Evolutionary conservation across 371 early-diverging fungal genomes (phyloP), one percentile per base, ranked within the genome.

Genomic region (Dichotomocladium elegans): DNA sequence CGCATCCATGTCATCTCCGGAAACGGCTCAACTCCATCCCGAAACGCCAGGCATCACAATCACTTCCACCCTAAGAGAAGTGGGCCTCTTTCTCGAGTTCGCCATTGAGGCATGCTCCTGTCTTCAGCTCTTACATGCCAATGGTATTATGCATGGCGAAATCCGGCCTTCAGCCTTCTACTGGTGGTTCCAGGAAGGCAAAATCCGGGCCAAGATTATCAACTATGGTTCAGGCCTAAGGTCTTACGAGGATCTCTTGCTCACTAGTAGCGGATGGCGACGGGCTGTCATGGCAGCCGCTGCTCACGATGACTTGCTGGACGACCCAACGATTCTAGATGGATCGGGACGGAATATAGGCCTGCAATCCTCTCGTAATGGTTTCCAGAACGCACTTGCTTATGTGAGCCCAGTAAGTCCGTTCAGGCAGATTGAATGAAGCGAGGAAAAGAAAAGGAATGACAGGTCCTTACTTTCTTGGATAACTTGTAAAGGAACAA

Each of bases 101-200:
- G 66, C 75, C 2, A 66, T 71, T 15, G 62, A 62, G 25, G 63
- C 64, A 26, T 64, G 72, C 47, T 63, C 68, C 15, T 66, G 69
- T 31, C 58, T 74, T 28, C 71, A 74, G 29, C 69, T 74, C 11
- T 40, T 71, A 11, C 75, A 74, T 51, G 66, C 63, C 31, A 71
- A 69, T 47, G 62, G 64, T 17, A 63, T 66, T 7, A 57, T 71
- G 27, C 75, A 74, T 34, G 75, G 72, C 11, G 75, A 74, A 40
- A 35, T 74, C 12, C 48, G 71, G 3, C 71, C 63, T 4, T 60
- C 63, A 15, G 60, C 72, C 1, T 74, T 74, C n/a, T 57, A 54
- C 35, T 48, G 58, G 28, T 46, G 53, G 21, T 17, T 21, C n/a
- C n/a, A n/a, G 21, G 40, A 56, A 9, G 22, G 57, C n/a, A 37